A percentile compares a stretch with the other conserved stretches of the same genome.
These are phyloP conservation scores for Geotrichum klebahnii DNA, from an alignment of 1,139 yeast species.

Conservation along the genomic window DNA sequence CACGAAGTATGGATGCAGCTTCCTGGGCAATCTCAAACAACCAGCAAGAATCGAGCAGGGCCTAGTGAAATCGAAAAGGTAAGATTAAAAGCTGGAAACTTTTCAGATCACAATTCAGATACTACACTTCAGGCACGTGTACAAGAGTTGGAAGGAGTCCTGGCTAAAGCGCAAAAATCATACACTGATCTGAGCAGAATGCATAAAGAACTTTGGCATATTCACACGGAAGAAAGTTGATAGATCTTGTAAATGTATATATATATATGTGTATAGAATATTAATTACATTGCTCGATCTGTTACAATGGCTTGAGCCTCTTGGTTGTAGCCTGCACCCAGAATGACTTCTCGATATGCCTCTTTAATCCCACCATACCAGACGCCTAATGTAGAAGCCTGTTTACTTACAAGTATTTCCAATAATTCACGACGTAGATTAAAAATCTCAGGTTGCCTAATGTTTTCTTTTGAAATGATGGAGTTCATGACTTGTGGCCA, in stretches of 20 bases:
- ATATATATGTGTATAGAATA: neutral
- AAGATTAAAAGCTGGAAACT: conserved; percentile 5
- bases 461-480: conserved; percentile 25
- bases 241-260: too few species aligned
- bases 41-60: conserved; percentile 1
- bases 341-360: conserved; percentile 26
- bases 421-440: conserved; percentile 28
- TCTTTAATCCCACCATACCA: conserved; percentile 29
- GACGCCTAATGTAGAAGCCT: conserved; percentile 24
- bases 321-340: conserved; percentile 22
- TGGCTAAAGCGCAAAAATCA: conserved; percentile 17
- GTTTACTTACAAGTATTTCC: conserved; percentile 25
- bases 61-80: conserved; percentile 9
- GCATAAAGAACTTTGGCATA: conserved; percentile 33
- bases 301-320: conserved; percentile 27
- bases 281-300: conserved; percentile 25
- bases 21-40: neutral
- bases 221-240: conserved; percentile 24
- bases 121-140: conserved; percentile 28
- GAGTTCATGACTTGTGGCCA: conserved; percentile 33
- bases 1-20: conserved; percentile 31
- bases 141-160: conserved; percentile 30
- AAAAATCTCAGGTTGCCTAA: conserved; percentile 27
- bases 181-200: conserved; percentile 16
- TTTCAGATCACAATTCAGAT: conserved; percentile 16